These are phyloP conservation scores for Plasmodium sp. DNA, from an alignment of 169 alveolate genomes.

Conservation along the genomic window DNA sequence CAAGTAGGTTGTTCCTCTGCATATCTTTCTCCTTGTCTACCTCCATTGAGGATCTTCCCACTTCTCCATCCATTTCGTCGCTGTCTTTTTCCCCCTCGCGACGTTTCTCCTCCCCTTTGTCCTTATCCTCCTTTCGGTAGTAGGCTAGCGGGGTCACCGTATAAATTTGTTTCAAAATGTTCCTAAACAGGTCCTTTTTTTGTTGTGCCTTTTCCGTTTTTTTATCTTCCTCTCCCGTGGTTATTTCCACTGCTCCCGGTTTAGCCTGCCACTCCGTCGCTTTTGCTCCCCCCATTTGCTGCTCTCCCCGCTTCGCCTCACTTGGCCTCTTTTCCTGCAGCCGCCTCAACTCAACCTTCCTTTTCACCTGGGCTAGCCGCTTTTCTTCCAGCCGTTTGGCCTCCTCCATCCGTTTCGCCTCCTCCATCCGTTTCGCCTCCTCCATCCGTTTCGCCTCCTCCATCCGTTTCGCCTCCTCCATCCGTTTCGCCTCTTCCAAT, in stretches of 20 bases:
- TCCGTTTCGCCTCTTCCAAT: neutral
- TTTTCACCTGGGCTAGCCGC: slow-evolving; percentile 1
- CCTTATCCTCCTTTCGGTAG: neutral
- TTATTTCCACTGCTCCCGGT: neutral
- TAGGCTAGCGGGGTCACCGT: slow-evolving; percentile 17
- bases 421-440: neutral
- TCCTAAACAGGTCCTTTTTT: slow-evolving; percentile 13
- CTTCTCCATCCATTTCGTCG: neutral
- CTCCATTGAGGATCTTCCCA: neutral
- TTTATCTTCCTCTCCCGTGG: neutral
- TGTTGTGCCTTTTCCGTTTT: neutral
- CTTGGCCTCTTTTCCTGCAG: slow-evolving; percentile 2
- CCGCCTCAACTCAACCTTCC: slow-evolving; percentile 13
- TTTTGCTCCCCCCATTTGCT: neutral
- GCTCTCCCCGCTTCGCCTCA: neutral
- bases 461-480: slow-evolving; percentile 1
- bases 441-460: neutral
- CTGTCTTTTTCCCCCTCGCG: slow-evolving; percentile 1
- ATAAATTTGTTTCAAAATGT: slow-evolving; percentile 29
- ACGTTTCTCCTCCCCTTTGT: neutral
- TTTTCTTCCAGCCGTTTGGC: slow-evolving; percentile 8
- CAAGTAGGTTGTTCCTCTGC: neutral
- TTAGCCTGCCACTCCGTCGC: neutral
- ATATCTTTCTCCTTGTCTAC: neutral
- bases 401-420: neutral